Percentiles rank a stretch among this genome's conserved stretches.
These are phyloP conservation scores for Mycena latifolia DNA, from an alignment of 768 basidiomycete genomes.

Conservation along the genomic window DNA sequence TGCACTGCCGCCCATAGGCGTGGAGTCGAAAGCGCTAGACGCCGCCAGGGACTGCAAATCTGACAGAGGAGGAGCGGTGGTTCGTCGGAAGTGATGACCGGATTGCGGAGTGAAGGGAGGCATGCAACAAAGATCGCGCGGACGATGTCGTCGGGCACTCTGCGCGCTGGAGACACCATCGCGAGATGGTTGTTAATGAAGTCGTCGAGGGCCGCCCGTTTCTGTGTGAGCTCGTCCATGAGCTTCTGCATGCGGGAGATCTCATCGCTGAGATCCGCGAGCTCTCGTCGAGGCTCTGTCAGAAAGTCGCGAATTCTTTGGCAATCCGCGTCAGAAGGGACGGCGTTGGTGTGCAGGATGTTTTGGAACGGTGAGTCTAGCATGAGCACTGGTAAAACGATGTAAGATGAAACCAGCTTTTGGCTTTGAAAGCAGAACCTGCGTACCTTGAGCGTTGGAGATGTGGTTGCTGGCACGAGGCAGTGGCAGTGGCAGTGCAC, in stretches of 20 bases:
- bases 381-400: too few species aligned
- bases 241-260: neutral
- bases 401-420: too few species aligned
- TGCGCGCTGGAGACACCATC: constrained; percentile 16
- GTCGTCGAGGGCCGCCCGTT: constrained; percentile 1
- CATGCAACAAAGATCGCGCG: constrained; percentile 2
- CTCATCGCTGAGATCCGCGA: neutral
- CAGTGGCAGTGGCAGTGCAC: too few species aligned
- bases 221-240: neutral
- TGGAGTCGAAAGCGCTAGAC: constrained; percentile 5
- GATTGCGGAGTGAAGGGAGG: neutral
- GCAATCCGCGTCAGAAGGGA: constrained; percentile 15
- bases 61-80: constrained; percentile 9
- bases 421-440: too few species aligned
- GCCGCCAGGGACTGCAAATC: constrained; percentile 5
- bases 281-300: neutral
- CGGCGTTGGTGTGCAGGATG: constrained; percentile 16
- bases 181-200: constrained; percentile 2
- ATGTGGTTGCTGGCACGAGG: too few species aligned
- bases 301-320: constrained; percentile 5
- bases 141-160: constrained; percentile 12
- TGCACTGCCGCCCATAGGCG: constrained; percentile 11
- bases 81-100: neutral
- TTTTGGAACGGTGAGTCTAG: constrained; percentile 1
- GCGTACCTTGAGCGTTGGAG: too few species aligned